Conservation (phyloP, 306 rosid genomes). For the Acacia acuminata region DNA sequence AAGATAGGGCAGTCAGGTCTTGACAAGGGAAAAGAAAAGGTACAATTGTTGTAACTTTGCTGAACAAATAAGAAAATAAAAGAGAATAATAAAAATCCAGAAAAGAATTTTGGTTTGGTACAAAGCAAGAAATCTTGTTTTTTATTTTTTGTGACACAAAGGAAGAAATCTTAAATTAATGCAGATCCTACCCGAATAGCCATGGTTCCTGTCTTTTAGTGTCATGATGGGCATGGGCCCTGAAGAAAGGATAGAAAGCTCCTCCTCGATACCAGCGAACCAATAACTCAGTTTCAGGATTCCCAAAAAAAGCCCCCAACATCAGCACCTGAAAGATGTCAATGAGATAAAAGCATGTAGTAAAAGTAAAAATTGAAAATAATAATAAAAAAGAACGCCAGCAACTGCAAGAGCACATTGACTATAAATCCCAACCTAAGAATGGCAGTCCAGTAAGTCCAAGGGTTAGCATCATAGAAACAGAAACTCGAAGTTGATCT, state of each 20-base stretch:
- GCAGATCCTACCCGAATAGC: slow-evolving; percentile 88
- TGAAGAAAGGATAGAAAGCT: slow-evolving; percentile 89
- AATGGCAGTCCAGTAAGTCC: slow-evolving; percentile 83
- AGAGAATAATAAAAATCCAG: not conserved
- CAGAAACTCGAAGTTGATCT: slow-evolving; percentile 88
- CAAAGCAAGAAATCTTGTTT: slow-evolving; percentile 3
- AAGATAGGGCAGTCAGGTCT: not conserved
- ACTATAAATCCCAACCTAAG: slow-evolving; percentile 53
- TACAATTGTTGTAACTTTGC: not conserved
- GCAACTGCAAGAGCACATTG: not conserved
- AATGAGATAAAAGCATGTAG: slow-evolving; percentile 30
- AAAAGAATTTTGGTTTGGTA: not conserved
- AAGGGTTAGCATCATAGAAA: slow-evolving; percentile 92
- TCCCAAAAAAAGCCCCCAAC: slow-evolving; percentile 98
- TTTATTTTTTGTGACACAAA: too few species aligned
- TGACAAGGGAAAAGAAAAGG: not conserved
- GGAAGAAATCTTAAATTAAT: slow-evolving; percentile 13
- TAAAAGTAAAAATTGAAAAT: not conserved
- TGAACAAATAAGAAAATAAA: not conserved
- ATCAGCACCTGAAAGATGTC: slow-evolving; percentile 81
- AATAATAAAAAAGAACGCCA: not conserved
- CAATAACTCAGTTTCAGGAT: slow-evolving; percentile 89
- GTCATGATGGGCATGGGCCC: slow-evolving; percentile 98
- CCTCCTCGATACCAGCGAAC: slow-evolving; percentile 98
- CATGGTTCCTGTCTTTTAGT: slow-evolving; percentile 99